Conservation (phyloP, 768 basidiomycete species). For the Termitomyces sp. region DNA sequence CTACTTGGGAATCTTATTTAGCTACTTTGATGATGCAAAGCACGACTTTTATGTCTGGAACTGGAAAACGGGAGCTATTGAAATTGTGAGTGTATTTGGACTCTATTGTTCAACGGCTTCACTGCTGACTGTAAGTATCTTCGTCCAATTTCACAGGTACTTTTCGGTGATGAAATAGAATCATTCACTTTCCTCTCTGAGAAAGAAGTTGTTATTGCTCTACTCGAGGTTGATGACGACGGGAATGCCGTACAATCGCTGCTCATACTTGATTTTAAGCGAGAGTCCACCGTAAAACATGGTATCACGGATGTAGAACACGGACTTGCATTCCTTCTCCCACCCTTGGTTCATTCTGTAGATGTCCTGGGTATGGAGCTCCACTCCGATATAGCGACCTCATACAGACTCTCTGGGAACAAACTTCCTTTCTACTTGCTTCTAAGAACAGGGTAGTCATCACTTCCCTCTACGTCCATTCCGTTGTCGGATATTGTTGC, state of each 20-base stretch:
- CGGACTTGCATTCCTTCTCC: neutral
- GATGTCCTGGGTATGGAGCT: neutral
- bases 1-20: neutral
- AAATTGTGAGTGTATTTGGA: neutral
- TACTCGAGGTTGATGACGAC: neutral
- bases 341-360: neutral
- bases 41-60: neutral
- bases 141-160: neutral
- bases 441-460: neutral
- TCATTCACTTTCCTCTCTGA: neutral
- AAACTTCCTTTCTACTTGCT: neutral
- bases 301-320: too few relatives aligned
- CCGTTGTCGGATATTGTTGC: neutral
- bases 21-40: neutral
- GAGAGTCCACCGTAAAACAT: neutral
- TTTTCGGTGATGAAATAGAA: neutral
- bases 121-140: neutral
- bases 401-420: neutral
- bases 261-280: neutral
- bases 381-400: neutral
- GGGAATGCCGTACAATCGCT: neutral
- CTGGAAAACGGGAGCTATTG: neutral
- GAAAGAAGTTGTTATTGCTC: neutral
- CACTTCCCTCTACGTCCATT: neutral
- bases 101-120: neutral